A percentile compares a stretch with the other conserved stretches of the same genome.
phyloP scores from a whole-genome alignment of 2,329 filamentous ascomycete genomes.

The Pezicula neosporulosa region DNA sequence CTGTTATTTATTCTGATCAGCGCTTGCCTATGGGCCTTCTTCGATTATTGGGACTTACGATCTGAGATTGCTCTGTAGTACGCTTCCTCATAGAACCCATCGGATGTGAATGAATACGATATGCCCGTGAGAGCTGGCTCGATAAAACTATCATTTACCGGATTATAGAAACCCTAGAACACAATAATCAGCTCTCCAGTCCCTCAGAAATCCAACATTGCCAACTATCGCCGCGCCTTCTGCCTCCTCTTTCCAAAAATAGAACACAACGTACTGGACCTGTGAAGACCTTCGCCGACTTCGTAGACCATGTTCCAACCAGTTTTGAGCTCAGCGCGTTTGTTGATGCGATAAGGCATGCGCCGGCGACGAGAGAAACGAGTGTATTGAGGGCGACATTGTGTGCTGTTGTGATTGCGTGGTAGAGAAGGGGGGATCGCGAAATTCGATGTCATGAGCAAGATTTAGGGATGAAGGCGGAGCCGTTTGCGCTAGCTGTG shows the following conservation, averaged over 20 bases:
- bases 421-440: slow-evolving; percentile 5
- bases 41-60: slow-evolving; percentile 43
- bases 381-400: slow-evolving; percentile 27
- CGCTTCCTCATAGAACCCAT: slow-evolving; percentile 66
- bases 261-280: slow-evolving; percentile 53
- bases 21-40: slow-evolving; percentile 3
- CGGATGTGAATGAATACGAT: slow-evolving; percentile 69
- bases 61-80: slow-evolving; percentile 68
- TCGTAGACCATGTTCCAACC: slow-evolving; percentile 70
- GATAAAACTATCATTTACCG: slow-evolving; percentile 59
- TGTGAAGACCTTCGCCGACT: slow-evolving; percentile 65
- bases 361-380: slow-evolving; percentile 32
- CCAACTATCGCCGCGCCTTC: slow-evolving; percentile 5
- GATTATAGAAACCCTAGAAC: slow-evolving; percentile 64
- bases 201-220: slow-evolving; percentile 5
- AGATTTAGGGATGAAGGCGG: slow-evolving; percentile 11
- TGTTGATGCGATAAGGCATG: slow-evolving; percentile 23
- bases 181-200: slow-evolving; percentile 9
- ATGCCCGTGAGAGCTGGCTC: slow-evolving; percentile 66
- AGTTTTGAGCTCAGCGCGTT: slow-evolving; percentile 44
- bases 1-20: slow-evolving; percentile 32
- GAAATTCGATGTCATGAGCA: neutral
- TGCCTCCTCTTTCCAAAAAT: slow-evolving; percentile 20
- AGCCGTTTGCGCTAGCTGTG: slow-evolving; percentile 1
- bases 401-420: slow-evolving; percentile 8